A percentile compares a stretch with the other conserved stretches of the same genome.
phyloP scores from a whole-genome alignment of 371 early-diverging fungal species.

The Rhizopus sp. region DNA sequence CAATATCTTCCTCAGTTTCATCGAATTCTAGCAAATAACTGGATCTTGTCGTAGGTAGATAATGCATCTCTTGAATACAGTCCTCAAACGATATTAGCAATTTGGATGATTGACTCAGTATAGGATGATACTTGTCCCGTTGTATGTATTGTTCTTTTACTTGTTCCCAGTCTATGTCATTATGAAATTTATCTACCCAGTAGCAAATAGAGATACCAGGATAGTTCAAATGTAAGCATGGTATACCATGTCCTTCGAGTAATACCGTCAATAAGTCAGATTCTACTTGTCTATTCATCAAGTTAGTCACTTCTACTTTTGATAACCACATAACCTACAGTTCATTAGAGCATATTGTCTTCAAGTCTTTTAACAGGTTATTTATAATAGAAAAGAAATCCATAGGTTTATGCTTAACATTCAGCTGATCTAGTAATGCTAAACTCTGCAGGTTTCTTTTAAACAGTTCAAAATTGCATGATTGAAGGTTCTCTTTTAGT shows the following conservation, averaged over 20 bases:
- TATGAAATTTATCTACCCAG: constrained; percentile 48
- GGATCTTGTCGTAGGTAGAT: constrained; percentile 29
- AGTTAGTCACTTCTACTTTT: not conserved
- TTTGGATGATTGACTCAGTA: constrained; percentile 17
- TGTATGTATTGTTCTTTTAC: constrained; percentile 18
- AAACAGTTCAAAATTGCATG: constrained; percentile 46
- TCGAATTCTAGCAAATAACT: constrained; percentile 32
- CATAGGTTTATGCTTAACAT: constrained; percentile 48
- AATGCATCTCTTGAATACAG: constrained; percentile 25
- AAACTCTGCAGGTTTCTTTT: constrained; percentile 52
- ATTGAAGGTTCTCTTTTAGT: constrained; percentile 50
- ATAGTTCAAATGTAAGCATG: constrained; percentile 48
- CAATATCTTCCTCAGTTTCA: constrained; percentile 37
- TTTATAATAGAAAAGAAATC: constrained; percentile 57
- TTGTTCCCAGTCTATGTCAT: constrained; percentile 43
- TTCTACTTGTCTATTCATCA: constrained; percentile 2
- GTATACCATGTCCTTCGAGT: constrained; percentile 60
- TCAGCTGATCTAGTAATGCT: constrained; percentile 55
- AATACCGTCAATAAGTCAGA: constrained; percentile 41
- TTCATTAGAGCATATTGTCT: constrained; percentile 39
- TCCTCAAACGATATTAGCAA: constrained; percentile 43
- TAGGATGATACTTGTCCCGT: constrained; percentile 16
- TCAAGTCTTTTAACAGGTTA: constrained; percentile 42
- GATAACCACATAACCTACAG: constrained; percentile 31
- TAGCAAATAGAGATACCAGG: constrained; percentile 60